Conservation (phyloP, 106 monocot genomes). For the Acanthochlamys bracteata region DNA sequence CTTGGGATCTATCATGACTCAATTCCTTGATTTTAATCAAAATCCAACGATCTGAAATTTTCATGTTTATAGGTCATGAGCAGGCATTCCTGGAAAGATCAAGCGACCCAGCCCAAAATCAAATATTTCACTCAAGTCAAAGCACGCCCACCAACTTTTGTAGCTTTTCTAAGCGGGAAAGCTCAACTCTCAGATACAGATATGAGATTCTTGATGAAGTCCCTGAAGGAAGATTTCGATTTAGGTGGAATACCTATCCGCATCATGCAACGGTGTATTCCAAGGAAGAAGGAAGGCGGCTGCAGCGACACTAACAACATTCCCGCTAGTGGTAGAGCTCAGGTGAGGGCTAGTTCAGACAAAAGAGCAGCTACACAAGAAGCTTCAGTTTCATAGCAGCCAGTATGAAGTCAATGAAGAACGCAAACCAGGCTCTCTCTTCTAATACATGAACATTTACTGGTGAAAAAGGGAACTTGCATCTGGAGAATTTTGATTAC, state of each 20-base stretch:
- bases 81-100: constrained; percentile 95
- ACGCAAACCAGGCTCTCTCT: too few species aligned
- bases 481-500: too few species aligned
- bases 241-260: constrained; percentile 87
- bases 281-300: constrained; percentile 22
- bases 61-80: constrained; percentile 71
- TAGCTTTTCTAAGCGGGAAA: constrained; percentile 83
- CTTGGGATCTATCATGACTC: too few species aligned
- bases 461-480: too few species aligned
- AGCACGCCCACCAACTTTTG: constrained; percentile 91
- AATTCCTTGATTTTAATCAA: too few species aligned
- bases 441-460: too few species aligned
- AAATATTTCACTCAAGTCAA: constrained; percentile 98
- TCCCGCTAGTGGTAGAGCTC: constrained; percentile 7
- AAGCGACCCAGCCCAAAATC: constrained; percentile 69
- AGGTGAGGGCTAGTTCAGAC: constrained; percentile 33
- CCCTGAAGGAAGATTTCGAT: constrained; percentile 87
- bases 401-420: too few species aligned
- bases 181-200: constrained; percentile 62
- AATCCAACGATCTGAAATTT: not conserved
- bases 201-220: constrained; percentile 74
- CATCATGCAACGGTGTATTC: constrained; percentile 54
- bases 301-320: constrained; percentile 5
- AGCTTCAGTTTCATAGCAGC: not conserved
- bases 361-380: constrained; percentile 45